phyloP scores from a whole-genome alignment of 2,329 filamentous ascomycete species.

The Xylaria sp. region DNA sequence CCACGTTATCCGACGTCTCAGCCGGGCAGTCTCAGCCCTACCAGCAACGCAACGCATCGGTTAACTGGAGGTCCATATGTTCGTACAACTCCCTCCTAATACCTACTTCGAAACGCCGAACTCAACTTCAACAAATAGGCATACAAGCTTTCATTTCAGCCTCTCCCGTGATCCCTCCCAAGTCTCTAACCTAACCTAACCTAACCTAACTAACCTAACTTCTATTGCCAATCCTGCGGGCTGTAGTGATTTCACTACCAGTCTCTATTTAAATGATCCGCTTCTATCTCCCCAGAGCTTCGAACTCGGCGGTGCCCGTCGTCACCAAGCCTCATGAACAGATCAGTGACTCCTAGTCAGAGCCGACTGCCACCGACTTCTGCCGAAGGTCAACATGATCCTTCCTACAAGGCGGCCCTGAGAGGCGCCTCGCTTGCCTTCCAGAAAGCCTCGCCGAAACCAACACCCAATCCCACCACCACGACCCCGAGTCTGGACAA shows the following conservation, averaged over 20 bases:
- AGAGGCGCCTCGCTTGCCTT: constrained; percentile 61
- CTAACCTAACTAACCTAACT: too few species aligned
- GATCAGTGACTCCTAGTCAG: constrained; percentile 29
- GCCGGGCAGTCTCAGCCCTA: constrained; percentile 28
- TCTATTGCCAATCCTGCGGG: too few species aligned
- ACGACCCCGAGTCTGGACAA: constrained; percentile 33
- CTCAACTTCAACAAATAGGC: neutral
- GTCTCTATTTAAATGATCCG: constrained; percentile 21
- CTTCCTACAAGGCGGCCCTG: constrained; percentile 45
- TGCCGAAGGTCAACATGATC: constrained; percentile 34
- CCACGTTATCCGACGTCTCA: constrained; percentile 13
- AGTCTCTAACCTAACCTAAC: too few species aligned
- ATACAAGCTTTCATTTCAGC: neutral
- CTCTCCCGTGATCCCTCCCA: neutral
- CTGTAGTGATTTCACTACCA: neutral
- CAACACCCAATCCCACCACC: constrained; percentile 10
- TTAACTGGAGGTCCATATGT: too few species aligned
- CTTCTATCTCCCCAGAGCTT: constrained; percentile 2
- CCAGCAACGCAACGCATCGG: too few species aligned
- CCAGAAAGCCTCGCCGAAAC: constrained; percentile 39
- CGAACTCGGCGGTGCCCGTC: constrained; percentile 18
- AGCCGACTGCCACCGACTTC: constrained; percentile 32
- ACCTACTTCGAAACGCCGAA: neutral
- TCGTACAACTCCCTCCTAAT: constrained; percentile 13
- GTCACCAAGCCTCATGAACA: constrained; percentile 33